Evolutionary conservation across 345 rosid species (phyloP).

Genomic region (Brassica cretica): DNA sequence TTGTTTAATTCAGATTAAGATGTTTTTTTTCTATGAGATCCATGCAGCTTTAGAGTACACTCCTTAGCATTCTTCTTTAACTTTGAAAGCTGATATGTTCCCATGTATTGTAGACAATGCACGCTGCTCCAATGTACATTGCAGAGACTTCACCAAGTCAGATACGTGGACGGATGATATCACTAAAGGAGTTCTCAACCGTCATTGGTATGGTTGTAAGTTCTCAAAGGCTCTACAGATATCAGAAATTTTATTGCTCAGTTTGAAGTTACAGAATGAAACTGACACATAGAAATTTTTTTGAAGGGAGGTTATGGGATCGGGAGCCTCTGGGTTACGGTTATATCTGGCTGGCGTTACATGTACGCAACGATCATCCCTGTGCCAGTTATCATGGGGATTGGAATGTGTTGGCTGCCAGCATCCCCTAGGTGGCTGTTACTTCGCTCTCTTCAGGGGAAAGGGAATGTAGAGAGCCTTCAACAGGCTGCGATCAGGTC

Average conservation of each 20-base stretch:
- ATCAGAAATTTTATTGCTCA: not conserved
- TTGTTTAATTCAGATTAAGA: not conserved
- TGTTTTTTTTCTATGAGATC: constrained; percentile 1
- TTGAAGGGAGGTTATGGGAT: constrained; percentile 89
- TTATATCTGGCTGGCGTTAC: constrained; percentile 90
- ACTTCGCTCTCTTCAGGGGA: constrained; percentile 72
- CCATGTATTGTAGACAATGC: constrained; percentile 73
- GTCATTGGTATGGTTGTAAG: constrained; percentile 99
- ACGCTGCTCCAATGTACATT: constrained; percentile 98
- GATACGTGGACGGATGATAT: constrained; percentile 87
- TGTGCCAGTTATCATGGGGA: constrained; percentile 82
- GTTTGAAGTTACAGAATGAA: not conserved
- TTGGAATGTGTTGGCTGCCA: constrained; percentile 96
- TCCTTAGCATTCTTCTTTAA: constrained; percentile 5
- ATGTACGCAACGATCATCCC: constrained; percentile 85
- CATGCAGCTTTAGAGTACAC: not conserved
- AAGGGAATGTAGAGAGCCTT: constrained; percentile 64
- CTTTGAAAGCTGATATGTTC: constrained; percentile 12
- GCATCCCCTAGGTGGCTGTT: constrained; percentile 96
- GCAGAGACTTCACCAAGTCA: constrained; percentile 95
- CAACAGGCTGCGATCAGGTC: constrained; percentile 64
- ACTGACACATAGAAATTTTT: constrained; percentile 7
- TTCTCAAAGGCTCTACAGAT: constrained; percentile 33
- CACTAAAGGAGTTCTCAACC: constrained; percentile 92
- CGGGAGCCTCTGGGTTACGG: constrained; percentile 81